A percentile compares a stretch with the other conserved stretches of the same genome.
Evolutionary conservation across 805 yeast species (phyloP).

Genomic region (Kodamaea neixiangensis): DNA sequence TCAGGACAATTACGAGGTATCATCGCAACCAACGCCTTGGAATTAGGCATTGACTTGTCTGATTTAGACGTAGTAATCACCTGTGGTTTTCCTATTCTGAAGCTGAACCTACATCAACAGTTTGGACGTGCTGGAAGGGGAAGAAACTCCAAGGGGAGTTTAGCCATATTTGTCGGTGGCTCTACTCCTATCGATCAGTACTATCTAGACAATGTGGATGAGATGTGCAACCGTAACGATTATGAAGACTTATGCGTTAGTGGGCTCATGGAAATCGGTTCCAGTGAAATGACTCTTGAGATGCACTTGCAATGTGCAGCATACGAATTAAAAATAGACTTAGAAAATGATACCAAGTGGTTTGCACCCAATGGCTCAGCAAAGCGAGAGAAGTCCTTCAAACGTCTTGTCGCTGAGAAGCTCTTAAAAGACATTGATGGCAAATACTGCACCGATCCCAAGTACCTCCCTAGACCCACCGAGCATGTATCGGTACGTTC

Average conservation of each 20-base stretch:
- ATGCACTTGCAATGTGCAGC: conserved; percentile 96
- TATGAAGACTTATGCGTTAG: conserved; percentile 46
- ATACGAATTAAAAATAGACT: conserved; percentile 68
- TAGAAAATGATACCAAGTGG: conserved; percentile 55
- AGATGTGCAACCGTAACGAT: conserved; percentile 43
- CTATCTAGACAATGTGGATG: conserved; percentile 69
- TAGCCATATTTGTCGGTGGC: conserved; percentile 83
- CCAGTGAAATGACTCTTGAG: conserved; percentile 54
- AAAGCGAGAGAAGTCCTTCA: conserved; percentile 20
- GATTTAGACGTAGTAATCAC: conserved; percentile 87
- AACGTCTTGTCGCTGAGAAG: conserved; percentile 37
- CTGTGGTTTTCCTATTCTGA: conserved; percentile 89
- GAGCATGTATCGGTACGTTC: conserved; percentile 77
- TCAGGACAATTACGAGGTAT: conserved; percentile 82
- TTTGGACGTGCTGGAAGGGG: conserved; percentile 97
- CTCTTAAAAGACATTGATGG: conserved; percentile 36
- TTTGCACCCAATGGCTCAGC: conserved; percentile 45
- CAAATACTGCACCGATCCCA: conserved; percentile 34
- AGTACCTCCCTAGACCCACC: conserved; percentile 81
- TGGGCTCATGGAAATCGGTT: conserved; percentile 34
- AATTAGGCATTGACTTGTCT: conserved; percentile 94
- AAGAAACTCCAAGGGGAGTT: conserved; percentile 63
- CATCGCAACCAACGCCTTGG: conserved; percentile 93
- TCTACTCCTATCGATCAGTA: conserved; percentile 84
- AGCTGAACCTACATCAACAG: conserved; percentile 90